These are phyloP conservation scores for Erysiphe pulchra DNA, from an alignment of 2,329 filamentous ascomycete species.

Conservation along the genomic window DNA sequence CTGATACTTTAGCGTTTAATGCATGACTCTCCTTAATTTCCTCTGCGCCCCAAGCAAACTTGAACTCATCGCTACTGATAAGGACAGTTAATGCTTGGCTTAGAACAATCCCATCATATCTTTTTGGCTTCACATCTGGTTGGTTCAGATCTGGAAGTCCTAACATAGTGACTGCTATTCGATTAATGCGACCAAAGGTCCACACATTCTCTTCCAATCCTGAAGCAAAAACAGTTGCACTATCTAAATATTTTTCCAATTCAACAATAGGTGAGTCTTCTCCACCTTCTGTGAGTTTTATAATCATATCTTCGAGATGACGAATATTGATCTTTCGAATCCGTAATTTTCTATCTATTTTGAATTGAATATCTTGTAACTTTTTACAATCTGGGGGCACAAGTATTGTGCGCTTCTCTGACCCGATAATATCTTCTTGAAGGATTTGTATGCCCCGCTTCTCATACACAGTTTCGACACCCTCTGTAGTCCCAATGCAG, in stretches of 20 bases:
- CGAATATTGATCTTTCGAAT: constrained; percentile 33
- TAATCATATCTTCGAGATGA: constrained; percentile 36
- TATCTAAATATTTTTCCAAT: constrained; percentile 10
- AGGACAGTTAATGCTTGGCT: constrained; percentile 18
- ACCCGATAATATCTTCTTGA: constrained; percentile 18
- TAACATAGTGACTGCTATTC: constrained; percentile 24
- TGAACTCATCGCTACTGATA: constrained; percentile 20
- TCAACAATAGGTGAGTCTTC: constrained; percentile 5
- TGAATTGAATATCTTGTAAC: constrained; percentile 17
- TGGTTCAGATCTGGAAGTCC: constrained; percentile 16
- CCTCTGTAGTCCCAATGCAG: constrained; percentile 47
- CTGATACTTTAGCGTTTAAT: constrained; percentile 9
- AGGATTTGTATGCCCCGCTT: constrained; percentile 17
- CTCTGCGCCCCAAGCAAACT: constrained; percentile 17
- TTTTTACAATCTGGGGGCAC: constrained; percentile 22
- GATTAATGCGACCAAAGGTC: constrained; percentile 33
- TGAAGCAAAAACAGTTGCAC: constrained; percentile 8
- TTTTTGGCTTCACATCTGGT: neutral
- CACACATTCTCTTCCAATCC: constrained; percentile 26
- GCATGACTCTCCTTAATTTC: constrained; percentile 14
- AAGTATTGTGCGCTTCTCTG: constrained; percentile 25
- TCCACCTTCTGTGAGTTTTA: constrained; percentile 9
- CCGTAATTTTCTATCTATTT: constrained; percentile 21
- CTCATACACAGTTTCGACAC: constrained; percentile 18
- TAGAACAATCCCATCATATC: constrained; percentile 12